Base-by-base conservation (phyloP, 108 stramenopile species). In the Cyclotella sp. region DNA sequence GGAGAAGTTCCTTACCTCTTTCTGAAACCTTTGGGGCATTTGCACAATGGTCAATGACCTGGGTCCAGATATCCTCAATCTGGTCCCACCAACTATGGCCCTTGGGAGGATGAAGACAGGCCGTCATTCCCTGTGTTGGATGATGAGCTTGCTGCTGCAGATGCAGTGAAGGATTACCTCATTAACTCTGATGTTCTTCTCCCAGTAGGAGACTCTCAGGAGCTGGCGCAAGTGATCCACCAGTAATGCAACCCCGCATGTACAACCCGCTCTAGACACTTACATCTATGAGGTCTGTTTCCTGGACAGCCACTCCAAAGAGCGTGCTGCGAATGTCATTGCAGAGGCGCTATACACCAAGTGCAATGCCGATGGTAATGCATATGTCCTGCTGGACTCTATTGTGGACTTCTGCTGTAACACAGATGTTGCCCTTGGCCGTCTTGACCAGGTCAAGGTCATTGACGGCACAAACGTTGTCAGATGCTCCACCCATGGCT, bases 161-260 rank as follows among this genome's bases (percentile, higher is more conserved):
- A 52, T 0, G 69, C 70, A 1, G 24, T 10, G 15, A 42, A 21
- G 16, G 86, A 86, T 55, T 26, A 63, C 14, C 73, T 75, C 22
- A 19, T 87, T 15, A 49, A 60, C 40, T 55, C 65, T 16, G 70
- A 80, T 3, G 73, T 83, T 0, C n/a, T 44, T 10, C 12, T 88
- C 4, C 83, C 34, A 6, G 34, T 34, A 6, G 6, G 34, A 6
- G 6, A 34, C 6, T 2, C 34, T 83, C 4, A 18, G 51, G 12
- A 42, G 11, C 63, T 29, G 26, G 88, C 78, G 63, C 79, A 46
- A 14, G 85, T 89, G 24, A 46, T 19, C 0, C 14, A 53, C 24
- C 71, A 77, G 0, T 85, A 86, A 54, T 43, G 83, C 0, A 57
- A 76, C n/a, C 59, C 64, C 22, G 67, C 6, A 6, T 2, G 34